Conservation (phyloP, 2,329 filamentous ascomycete species). For the Aquanectria penicillioides region DNA sequence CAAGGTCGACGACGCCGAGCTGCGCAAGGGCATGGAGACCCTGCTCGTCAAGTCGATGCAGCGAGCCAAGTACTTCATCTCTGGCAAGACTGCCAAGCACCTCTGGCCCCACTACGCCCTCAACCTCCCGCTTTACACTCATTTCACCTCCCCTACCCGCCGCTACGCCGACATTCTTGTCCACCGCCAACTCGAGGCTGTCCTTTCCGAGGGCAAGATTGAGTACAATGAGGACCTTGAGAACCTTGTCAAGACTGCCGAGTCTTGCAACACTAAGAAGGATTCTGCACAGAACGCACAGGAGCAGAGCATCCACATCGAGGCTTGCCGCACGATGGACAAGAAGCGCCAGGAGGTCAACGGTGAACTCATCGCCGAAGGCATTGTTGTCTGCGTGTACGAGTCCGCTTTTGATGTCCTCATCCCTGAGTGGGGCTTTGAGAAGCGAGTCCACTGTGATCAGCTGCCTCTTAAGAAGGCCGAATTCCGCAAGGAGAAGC, state of each 20-base stretch:
- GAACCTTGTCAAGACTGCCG: slow-evolving; percentile 87
- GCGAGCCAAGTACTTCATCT: slow-evolving; percentile 93
- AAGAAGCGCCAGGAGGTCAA: slow-evolving; percentile 86
- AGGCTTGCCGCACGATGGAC: slow-evolving; percentile 96
- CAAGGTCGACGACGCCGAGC: slow-evolving; percentile 86
- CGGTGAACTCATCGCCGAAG: slow-evolving; percentile 92
- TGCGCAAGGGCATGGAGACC: slow-evolving; percentile 98
- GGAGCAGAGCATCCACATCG: slow-evolving; percentile 98
- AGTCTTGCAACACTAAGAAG: slow-evolving; percentile 98
- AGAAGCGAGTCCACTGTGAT: slow-evolving; percentile 99
- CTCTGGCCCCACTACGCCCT: slow-evolving; percentile 89
- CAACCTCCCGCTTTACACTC: slow-evolving; percentile 93
- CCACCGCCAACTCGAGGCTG: slow-evolving; percentile 90
- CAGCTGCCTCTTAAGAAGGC: slow-evolving; percentile 98
- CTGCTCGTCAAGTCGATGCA: slow-evolving; percentile 94
- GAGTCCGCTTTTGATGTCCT: slow-evolving; percentile 98
- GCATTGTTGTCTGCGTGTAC: slow-evolving; percentile 96
- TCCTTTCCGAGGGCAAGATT: slow-evolving; percentile 81
- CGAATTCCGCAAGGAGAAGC: slow-evolving; percentile 97
- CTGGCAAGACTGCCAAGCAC: slow-evolving; percentile 80
- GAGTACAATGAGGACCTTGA: slow-evolving; percentile 93
- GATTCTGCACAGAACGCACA: slow-evolving; percentile 97
- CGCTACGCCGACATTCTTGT: slow-evolving; percentile 96
- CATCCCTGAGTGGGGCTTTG: slow-evolving; percentile 97
- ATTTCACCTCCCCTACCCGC: slow-evolving; percentile 95